Conservation (phyloP, 2,329 filamentous ascomycete genomes). For the Tolypocladium inflatum region DNA sequence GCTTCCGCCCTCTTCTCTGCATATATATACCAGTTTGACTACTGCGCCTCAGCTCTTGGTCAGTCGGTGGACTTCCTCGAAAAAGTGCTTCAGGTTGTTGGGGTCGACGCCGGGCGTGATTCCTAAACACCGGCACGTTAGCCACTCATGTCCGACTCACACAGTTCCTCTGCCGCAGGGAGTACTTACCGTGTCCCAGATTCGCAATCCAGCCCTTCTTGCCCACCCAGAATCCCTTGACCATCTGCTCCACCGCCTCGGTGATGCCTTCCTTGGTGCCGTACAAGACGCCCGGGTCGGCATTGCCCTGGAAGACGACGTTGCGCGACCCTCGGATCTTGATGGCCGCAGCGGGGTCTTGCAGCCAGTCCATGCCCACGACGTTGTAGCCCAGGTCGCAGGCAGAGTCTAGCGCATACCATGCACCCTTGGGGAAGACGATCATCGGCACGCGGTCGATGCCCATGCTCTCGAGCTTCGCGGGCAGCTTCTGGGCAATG, state of each 20-base stretch:
- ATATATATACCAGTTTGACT: neutral
- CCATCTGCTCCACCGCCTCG: conserved; percentile 73
- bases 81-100: conserved; percentile 86
- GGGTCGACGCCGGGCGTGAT: conserved; percentile 94
- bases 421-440: conserved; percentile 95
- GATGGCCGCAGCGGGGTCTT: conserved; percentile 78
- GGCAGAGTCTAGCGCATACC: conserved; percentile 83
- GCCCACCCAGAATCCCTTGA: conserved; percentile 67
- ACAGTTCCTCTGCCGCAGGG: neutral
- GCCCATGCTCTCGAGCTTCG: conserved; percentile 61
- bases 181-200: conserved; percentile 72
- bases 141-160: neutral
- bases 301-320: conserved; percentile 85
- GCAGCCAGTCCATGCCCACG: conserved; percentile 89
- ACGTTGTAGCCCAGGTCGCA: conserved; percentile 89
- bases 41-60: conserved; percentile 31
- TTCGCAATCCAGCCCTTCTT: conserved; percentile 97
- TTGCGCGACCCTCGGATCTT: conserved; percentile 65
- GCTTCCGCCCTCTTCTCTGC: neutral
- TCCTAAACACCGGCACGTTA: conserved; percentile 36
- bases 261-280: conserved; percentile 77
- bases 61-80: conserved; percentile 78
- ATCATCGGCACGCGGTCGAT: conserved; percentile 87
- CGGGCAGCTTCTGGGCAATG: conserved; percentile 74
- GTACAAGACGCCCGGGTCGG: conserved; percentile 88